These are phyloP conservation scores for Acephala macrosclerotiorum DNA, from an alignment of 2,329 filamentous ascomycete genomes.

Conservation along the genomic window DNA sequence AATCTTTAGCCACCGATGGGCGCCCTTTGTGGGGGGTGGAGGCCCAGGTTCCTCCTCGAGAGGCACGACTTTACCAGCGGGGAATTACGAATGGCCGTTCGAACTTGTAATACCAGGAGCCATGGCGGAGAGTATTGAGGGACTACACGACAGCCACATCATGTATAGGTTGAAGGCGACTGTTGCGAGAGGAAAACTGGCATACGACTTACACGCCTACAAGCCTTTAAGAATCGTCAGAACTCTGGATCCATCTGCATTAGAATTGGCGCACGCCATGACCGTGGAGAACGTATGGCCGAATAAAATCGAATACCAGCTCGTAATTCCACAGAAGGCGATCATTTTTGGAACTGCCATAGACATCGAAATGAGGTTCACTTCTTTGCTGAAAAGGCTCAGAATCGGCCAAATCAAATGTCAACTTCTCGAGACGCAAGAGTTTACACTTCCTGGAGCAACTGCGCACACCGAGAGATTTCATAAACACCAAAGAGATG, in stretches of 20 bases:
- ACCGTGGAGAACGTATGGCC: slow-evolving; percentile 97
- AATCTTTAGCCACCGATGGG: slow-evolving; percentile 75
- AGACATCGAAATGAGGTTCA: slow-evolving; percentile 84
- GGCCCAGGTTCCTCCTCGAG: slow-evolving; percentile 54
- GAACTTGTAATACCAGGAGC: slow-evolving; percentile 75
- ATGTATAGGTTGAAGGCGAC: slow-evolving; percentile 93
- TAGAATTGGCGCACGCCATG: slow-evolving; percentile 87
- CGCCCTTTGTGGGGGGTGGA: slow-evolving; percentile 65
- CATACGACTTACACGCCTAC: slow-evolving; percentile 83
- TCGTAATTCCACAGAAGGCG: slow-evolving; percentile 91
- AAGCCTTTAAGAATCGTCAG: slow-evolving; percentile 82
- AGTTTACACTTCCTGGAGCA: slow-evolving; percentile 62
- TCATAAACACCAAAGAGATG: slow-evolving; percentile 69
- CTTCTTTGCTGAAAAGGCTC: slow-evolving; percentile 87
- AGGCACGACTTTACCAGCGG: slow-evolving; percentile 68
- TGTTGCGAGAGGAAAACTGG: slow-evolving; percentile 84
- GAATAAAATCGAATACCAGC: slow-evolving; percentile 96
- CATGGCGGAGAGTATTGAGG: slow-evolving; percentile 88
- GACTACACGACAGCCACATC: slow-evolving; percentile 83
- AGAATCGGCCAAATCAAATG: slow-evolving; percentile 84
- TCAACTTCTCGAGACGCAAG: slow-evolving; percentile 81
- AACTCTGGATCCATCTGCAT: slow-evolving; percentile 76
- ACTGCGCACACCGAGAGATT: slow-evolving; percentile 57
- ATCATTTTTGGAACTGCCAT: slow-evolving; percentile 92
- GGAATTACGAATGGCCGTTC: slow-evolving; percentile 87